phyloP scores from a whole-genome alignment of 805 yeast genomes.

The Pichia membranifaciens region DNA sequence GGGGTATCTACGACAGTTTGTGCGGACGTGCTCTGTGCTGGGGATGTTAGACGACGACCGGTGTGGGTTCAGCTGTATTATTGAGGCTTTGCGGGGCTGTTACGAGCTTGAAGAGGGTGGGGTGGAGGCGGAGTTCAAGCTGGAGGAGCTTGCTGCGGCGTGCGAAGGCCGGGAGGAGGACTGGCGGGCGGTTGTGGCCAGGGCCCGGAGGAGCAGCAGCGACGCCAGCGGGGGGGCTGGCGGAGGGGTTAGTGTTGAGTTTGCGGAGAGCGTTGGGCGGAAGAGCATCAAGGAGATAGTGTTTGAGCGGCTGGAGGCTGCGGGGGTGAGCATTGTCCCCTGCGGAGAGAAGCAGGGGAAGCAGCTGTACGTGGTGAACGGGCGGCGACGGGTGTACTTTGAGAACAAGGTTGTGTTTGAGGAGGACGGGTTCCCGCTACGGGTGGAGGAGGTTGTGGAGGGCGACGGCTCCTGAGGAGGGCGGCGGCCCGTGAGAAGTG shows the following conservation, averaged over 20 bases:
- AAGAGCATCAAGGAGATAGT: too few species aligned
- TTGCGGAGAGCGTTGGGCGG: too few species aligned
- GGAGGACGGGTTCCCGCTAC: neutral
- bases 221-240: too few species aligned
- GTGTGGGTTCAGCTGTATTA: neutral
- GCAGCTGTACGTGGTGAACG: too few species aligned
- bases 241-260: too few species aligned
- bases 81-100: neutral
- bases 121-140: neutral
- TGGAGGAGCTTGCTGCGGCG: too few species aligned
- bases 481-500: neutral
- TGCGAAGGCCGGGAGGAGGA: neutral
- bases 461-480: too few species aligned
- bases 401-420: slow-evolving; percentile 5
- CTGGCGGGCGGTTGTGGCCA: neutral
- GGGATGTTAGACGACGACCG: neutral
- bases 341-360: too few species aligned
- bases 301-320: too few species aligned
- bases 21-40: neutral
- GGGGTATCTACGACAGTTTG: neutral
- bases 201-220: neutral
- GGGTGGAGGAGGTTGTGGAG: neutral
- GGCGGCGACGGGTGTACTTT: slow-evolving; percentile 1
- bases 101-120: neutral
- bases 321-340: too few species aligned